Conservation (phyloP, 257 asterid species). For the Solanum dulcamara region DNA sequence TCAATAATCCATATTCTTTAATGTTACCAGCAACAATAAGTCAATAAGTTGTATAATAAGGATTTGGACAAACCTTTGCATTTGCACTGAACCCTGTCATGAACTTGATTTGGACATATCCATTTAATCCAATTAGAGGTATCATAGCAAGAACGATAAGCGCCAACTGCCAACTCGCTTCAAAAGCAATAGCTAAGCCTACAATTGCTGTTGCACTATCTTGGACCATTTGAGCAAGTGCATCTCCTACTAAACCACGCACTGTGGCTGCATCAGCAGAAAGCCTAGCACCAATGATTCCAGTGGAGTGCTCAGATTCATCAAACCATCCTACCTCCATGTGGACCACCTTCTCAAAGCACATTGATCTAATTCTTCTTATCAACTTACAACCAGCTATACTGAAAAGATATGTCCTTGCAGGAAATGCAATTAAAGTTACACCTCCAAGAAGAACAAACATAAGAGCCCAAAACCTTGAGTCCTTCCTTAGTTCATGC, state of each 20-base stretch:
- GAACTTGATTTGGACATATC: constrained; percentile 49
- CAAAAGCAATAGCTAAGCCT: constrained; percentile 57
- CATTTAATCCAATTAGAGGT: constrained; percentile 59
- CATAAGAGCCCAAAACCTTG: constrained; percentile 71
- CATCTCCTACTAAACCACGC: constrained; percentile 80
- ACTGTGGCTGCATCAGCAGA: constrained; percentile 78
- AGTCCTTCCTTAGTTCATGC: constrained; percentile 36
- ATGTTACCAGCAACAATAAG: background rate
- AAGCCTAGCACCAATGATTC: constrained; percentile 75
- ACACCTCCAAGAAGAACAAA: constrained; percentile 54
- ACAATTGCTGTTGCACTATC: constrained; percentile 47
- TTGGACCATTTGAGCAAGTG: constrained; percentile 78
- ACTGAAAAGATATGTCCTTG: constrained; percentile 67
- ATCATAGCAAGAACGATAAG: constrained; percentile 55
- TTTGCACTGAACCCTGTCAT: constrained; percentile 72
- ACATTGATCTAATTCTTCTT: constrained; percentile 59
- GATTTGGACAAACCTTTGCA: constrained; percentile 42
- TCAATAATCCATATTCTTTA: background rate
- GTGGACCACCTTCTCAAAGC: constrained; percentile 76
- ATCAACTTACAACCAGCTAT: constrained; percentile 75
- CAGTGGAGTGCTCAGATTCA: constrained; percentile 68
- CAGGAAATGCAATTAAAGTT: constrained; percentile 62
- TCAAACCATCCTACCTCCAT: constrained; percentile 94
- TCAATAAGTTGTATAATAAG: background rate
- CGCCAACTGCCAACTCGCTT: constrained; percentile 66